Evolutionary conservation across 768 basidiomycete species (phyloP).

Genomic region (Phylloporus arenicola): DNA sequence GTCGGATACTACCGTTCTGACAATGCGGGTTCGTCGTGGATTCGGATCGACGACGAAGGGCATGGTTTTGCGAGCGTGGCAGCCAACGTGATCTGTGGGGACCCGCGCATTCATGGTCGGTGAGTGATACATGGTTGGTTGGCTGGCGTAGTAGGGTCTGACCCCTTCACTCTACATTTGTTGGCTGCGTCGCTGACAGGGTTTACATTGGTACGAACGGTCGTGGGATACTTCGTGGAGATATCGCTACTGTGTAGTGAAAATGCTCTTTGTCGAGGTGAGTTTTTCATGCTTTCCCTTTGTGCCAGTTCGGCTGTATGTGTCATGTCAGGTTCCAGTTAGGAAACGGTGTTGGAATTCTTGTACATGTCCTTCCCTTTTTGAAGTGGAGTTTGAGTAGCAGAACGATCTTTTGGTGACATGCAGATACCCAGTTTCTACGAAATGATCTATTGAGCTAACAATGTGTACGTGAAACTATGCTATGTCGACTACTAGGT

Average conservation of each 20-base stretch:
- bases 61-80: slow-evolving; percentile 53
- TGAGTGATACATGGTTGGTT: background rate
- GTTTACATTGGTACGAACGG: slow-evolving; percentile 13
- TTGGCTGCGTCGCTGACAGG: background rate
- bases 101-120: slow-evolving; percentile 12
- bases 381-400: no score
- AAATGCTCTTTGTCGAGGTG: background rate
- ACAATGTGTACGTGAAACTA: no score
- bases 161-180: background rate
- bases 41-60: slow-evolving; percentile 50
- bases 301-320: background rate
- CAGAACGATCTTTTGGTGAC: no score
- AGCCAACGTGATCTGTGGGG: slow-evolving; percentile 42
- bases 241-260: background rate
- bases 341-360: no score
- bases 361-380: no score
- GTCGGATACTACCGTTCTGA: slow-evolving; percentile 44
- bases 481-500: no score
- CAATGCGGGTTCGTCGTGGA: slow-evolving; percentile 52
- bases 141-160: background rate
- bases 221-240: slow-evolving; percentile 9
- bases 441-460: no score
- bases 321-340: no score
- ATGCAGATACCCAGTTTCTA: no score
- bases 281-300: background rate